phyloP scores from a whole-genome alignment of 2,329 filamentous ascomycete genomes.

The Aspergillus fijiensis region DNA sequence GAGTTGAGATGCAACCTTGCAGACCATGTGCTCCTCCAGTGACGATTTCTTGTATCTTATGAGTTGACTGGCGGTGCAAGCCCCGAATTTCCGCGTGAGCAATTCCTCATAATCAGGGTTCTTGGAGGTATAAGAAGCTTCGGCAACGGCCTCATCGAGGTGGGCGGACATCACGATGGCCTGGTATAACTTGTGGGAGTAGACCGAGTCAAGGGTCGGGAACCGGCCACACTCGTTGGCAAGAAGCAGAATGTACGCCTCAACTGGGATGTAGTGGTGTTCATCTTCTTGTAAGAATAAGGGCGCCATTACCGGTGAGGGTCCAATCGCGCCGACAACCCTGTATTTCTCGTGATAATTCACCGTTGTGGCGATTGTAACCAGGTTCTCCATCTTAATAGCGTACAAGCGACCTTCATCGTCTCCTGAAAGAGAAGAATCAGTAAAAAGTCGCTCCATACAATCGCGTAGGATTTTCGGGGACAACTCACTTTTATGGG shows the following conservation, averaged over 20 bases:
- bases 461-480: neutral
- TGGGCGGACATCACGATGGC: conserved; percentile 32
- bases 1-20: conserved; percentile 32
- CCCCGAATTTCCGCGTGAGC: too few relatives aligned
- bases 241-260: conserved; percentile 29
- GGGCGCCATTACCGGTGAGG: neutral
- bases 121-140: too few relatives aligned
- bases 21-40: conserved; percentile 23
- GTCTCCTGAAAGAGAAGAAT: neutral
- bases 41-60: neutral
- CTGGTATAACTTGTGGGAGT: conserved; percentile 23
- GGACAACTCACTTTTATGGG: neutral
- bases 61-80: too few relatives aligned
- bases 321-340: neutral
- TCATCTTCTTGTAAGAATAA: neutral
- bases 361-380: neutral
- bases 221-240: conserved; percentile 26
- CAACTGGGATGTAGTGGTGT: conserved; percentile 17
- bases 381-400: neutral
- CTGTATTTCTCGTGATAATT: neutral
- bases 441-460: neutral
- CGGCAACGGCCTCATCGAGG: conserved; percentile 19
- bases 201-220: conserved; percentile 30
- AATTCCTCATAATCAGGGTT: neutral
- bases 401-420: neutral